These are phyloP conservation scores for Tetrahymena borealis DNA, from an alignment of 73 alveolate genomes.

Conservation along the genomic window DNA sequence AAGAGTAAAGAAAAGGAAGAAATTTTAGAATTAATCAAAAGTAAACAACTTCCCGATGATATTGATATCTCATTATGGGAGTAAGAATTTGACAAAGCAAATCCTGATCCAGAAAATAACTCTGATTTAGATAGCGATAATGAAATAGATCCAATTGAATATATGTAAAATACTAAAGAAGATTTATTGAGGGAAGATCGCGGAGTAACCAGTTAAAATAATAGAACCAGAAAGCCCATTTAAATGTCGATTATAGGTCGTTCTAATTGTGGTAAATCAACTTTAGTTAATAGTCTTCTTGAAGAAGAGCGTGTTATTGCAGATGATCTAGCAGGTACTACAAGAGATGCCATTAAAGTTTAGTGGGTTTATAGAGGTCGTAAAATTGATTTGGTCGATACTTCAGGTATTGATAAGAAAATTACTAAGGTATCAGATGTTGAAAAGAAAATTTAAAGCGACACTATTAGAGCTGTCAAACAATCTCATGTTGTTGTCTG, in stretches of 20 bases:
- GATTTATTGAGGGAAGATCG: constrained; percentile 8
- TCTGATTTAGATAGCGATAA: constrained; percentile 81
- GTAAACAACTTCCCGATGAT: constrained; percentile 40
- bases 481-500: constrained; percentile 68
- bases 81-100: constrained; percentile 60
- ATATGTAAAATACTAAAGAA: constrained; percentile 20
- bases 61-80: constrained; percentile 39
- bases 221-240: constrained; percentile 21
- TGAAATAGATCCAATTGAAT: constrained; percentile 58
- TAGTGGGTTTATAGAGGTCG: constrained; percentile 67
- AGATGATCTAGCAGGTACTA: constrained; percentile 77
- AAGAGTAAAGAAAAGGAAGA: constrained; percentile 48
- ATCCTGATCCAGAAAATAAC: constrained; percentile 70
- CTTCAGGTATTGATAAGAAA: constrained; percentile 72
- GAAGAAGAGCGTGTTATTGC: constrained; percentile 73
- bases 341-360: constrained; percentile 68
- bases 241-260: constrained; percentile 63
- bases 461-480: constrained; percentile 51
- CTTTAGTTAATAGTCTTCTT: constrained; percentile 63
- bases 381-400: constrained; percentile 67
- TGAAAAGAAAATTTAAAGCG: constrained; percentile 51
- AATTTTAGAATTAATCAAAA: constrained; percentile 32
- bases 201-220: constrained; percentile 23
- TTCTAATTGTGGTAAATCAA: constrained; percentile 72
- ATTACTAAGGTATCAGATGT: constrained; percentile 13